Conservation (phyloP, 192 early-diverging fungal genomes). For the Phycomyces blakesleeanus region DNA sequence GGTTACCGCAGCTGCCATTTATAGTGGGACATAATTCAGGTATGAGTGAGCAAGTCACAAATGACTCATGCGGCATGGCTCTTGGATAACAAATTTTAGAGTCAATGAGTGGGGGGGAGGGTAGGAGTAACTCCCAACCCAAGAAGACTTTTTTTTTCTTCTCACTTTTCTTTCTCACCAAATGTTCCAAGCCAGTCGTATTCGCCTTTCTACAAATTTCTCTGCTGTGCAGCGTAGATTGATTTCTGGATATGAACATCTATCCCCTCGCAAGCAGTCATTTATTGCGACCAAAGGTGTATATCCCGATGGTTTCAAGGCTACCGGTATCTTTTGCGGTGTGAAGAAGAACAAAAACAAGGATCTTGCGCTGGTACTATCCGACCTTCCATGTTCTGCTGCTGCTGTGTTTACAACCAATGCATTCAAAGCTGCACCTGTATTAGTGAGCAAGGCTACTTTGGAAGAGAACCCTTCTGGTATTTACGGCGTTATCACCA, state of each 20-base stretch:
- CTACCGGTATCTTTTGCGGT: slow-evolving; percentile 67
- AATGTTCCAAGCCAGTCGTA: background rate
- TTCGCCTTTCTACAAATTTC: too few relatives aligned
- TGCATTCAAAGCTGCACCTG: slow-evolving; percentile 88
- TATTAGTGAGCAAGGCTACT: slow-evolving; percentile 65
- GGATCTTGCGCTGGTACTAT: slow-evolving; percentile 81
- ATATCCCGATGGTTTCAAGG: slow-evolving; percentile 84
- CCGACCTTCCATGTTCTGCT: slow-evolving; percentile 65
- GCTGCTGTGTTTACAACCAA: slow-evolving; percentile 93
- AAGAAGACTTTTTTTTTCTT: too few relatives aligned
- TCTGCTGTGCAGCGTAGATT: background rate
- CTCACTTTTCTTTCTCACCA: background rate
- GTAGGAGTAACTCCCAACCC: too few relatives aligned
- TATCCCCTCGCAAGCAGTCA: slow-evolving; percentile 45
- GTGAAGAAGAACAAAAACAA: slow-evolving; percentile 71
- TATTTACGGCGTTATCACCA: slow-evolving; percentile 62
- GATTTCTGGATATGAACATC: slow-evolving; percentile 19
- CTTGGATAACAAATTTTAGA: too few relatives aligned
- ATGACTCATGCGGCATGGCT: too few relatives aligned
- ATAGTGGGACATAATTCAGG: too few relatives aligned
- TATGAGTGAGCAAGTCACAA: too few relatives aligned
- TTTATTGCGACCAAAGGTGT: slow-evolving; percentile 70
- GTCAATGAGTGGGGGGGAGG: too few relatives aligned
- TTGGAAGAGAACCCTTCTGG: slow-evolving; percentile 45
- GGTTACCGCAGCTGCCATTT: too few relatives aligned